Evolutionary conservation across 1,139 yeast species (phyloP).

Genomic region (Debaryomycetaceae sp.): DNA sequence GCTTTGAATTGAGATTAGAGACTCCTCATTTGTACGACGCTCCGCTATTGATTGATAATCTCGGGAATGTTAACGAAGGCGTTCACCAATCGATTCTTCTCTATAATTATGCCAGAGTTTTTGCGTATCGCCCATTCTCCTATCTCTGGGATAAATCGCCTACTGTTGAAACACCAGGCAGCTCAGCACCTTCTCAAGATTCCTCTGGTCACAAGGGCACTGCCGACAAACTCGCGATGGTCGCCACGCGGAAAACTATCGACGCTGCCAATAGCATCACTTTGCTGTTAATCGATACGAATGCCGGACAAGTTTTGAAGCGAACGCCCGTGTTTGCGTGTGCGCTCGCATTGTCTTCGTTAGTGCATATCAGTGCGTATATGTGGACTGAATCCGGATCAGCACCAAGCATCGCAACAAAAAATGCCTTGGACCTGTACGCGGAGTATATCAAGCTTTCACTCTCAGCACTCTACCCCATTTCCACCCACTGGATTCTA

Average conservation of each 20-base stretch:
- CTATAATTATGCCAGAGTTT: conserved; percentile 37
- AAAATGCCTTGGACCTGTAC: conserved; percentile 27
- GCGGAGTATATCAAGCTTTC: conserved; percentile 39
- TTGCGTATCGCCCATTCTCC: conserved; percentile 41
- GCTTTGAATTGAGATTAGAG: conserved; percentile 35
- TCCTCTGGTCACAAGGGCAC: too few species aligned
- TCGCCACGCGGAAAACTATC: conserved; percentile 40
- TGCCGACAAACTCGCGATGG: conserved; percentile 27
- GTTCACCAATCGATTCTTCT: conserved; percentile 36
- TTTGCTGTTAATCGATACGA: conserved; percentile 32
- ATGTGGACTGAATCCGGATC: conserved; percentile 31
- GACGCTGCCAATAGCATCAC: conserved; percentile 41
- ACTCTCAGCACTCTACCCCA: conserved; percentile 34
- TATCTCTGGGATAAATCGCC: conserved; percentile 36
- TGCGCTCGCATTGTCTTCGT: conserved; percentile 37
- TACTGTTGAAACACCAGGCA: conserved; percentile 28
- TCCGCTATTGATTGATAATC: conserved; percentile 27
- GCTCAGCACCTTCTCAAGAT: conserved; percentile 11
- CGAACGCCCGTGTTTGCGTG: conserved; percentile 42
- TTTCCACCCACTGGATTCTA: conserved; percentile 36
- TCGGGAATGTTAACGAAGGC: conserved; percentile 38
- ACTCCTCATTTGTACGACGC: conserved; percentile 31
- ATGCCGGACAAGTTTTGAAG: conserved; percentile 25
- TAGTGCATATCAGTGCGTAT: conserved; percentile 39
- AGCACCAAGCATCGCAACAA: conserved; percentile 6